Evolutionary conservation across 2,329 filamentous ascomycete species (phyloP).

Genomic region (Pseudogymnoascus sp.): DNA sequence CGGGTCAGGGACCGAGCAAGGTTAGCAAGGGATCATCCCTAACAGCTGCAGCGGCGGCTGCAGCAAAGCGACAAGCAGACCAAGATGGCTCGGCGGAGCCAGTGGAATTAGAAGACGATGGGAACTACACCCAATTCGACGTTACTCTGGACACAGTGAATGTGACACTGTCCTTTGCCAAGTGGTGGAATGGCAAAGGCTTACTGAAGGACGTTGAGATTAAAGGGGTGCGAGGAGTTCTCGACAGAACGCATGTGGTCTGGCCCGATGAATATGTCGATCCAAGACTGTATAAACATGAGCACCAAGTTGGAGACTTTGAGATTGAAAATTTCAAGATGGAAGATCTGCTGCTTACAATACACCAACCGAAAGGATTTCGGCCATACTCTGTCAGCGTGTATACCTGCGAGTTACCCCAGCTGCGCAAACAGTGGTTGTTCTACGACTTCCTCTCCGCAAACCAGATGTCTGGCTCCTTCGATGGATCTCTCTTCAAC

Average conservation of each 20-base stretch:
- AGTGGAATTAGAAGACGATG: slow-evolving; percentile 61
- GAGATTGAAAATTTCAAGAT: slow-evolving; percentile 96
- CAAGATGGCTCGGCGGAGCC: slow-evolving; percentile 23
- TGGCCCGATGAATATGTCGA: slow-evolving; percentile 64
- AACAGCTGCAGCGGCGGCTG: slow-evolving; percentile 75
- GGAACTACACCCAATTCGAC: slow-evolving; percentile 97
- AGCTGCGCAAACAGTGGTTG: slow-evolving; percentile 88
- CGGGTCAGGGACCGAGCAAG: slow-evolving; percentile 69
- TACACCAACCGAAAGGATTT: slow-evolving; percentile 85
- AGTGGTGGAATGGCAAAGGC: slow-evolving; percentile 98
- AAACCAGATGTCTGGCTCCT: slow-evolving; percentile 92
- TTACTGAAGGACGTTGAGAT: slow-evolving; percentile 86
- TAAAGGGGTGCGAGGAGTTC: slow-evolving; percentile 82
- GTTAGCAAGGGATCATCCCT: slow-evolving; percentile 88
- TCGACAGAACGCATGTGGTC: slow-evolving; percentile 77
- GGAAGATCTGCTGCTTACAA: slow-evolving; percentile 82
- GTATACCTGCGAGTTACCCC: slow-evolving; percentile 87
- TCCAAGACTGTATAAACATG: slow-evolving; percentile 77
- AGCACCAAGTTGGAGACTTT: slow-evolving; percentile 86
- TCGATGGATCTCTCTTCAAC: slow-evolving; percentile 91
- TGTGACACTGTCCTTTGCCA: slow-evolving; percentile 92
- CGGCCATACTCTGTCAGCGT: slow-evolving; percentile 94
- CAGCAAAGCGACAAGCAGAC: slow-evolving; percentile 52
- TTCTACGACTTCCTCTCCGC: slow-evolving; percentile 97
- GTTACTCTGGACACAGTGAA: slow-evolving; percentile 92